Conservation (phyloP, 2,329 filamentous ascomycete species). For the Arthrobotrys sinensis region DNA sequence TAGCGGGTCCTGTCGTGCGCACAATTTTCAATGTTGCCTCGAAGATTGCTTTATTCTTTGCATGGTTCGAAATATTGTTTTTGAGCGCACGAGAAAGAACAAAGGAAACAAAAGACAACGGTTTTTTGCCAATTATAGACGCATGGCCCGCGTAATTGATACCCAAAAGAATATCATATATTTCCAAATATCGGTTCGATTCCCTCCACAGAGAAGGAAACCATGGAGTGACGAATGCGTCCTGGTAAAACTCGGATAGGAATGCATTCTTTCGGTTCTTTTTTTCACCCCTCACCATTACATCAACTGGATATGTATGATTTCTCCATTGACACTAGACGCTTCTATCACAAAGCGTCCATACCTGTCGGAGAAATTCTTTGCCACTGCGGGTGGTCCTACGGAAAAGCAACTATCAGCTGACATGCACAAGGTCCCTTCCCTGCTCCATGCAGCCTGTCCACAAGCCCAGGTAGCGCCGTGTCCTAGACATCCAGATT, state of each 20-base stretch:
- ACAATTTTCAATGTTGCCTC: slow-evolving; percentile 58
- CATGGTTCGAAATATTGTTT: slow-evolving; percentile 60
- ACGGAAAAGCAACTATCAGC: slow-evolving; percentile 61
- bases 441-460: slow-evolving; percentile 43
- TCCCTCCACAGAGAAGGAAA: slow-evolving; percentile 50
- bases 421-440: slow-evolving; percentile 51
- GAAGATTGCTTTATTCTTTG: slow-evolving; percentile 60
- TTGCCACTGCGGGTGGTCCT: slow-evolving; percentile 29
- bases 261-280: slow-evolving; percentile 51
- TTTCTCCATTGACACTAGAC: slow-evolving; percentile 42
- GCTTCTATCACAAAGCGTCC: slow-evolving; percentile 52
- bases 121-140: slow-evolving; percentile 49
- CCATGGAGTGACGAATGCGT: slow-evolving; percentile 57
- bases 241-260: slow-evolving; percentile 55
- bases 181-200: slow-evolving; percentile 56
- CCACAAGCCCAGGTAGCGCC: slow-evolving; percentile 61
- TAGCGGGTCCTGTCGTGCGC: slow-evolving; percentile 60
- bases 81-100: slow-evolving; percentile 53
- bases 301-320: slow-evolving; percentile 43
- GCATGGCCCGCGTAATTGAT: slow-evolving; percentile 50
- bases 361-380: slow-evolving; percentile 60
- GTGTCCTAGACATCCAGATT: slow-evolving; percentile 44
- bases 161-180: slow-evolving; percentile 58
- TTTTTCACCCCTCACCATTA: slow-evolving; percentile 33
- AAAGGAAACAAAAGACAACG: slow-evolving; percentile 36